These are phyloP conservation scores for Sesbania bispinosa DNA, from an alignment of 306 rosid genomes.

Conservation along the genomic window DNA sequence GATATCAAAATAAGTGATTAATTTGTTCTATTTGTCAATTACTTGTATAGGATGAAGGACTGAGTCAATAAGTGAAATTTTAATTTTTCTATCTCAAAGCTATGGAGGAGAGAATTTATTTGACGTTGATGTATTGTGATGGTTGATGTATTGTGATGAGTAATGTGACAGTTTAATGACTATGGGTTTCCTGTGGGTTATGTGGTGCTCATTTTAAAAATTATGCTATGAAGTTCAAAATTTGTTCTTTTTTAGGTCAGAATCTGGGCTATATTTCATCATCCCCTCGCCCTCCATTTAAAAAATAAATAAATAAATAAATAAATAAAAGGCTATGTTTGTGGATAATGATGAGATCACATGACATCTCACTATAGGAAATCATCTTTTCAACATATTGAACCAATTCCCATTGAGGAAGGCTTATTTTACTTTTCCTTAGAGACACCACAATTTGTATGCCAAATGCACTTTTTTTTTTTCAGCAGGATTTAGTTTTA, in stretches of 20 bases:
- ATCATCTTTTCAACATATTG: conserved; percentile 2
- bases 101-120: not conserved
- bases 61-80: not conserved
- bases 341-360: not conserved
- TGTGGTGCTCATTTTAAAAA: not conserved
- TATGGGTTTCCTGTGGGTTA: not conserved
- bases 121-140: conserved; percentile 14
- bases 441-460: too few species aligned
- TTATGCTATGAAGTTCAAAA: not conserved
- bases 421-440: not conserved
- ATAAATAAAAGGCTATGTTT: not conserved
- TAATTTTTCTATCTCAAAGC: not conserved
- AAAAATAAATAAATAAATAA: too few species aligned
- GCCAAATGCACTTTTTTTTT: not conserved
- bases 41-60: not conserved
- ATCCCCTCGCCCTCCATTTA: not conserved
- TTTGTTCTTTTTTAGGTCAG: not conserved
- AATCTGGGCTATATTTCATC: too few species aligned
- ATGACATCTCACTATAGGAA: not conserved
- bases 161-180: not conserved
- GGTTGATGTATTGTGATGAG: not conserved
- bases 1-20: not conserved
- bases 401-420: not conserved
- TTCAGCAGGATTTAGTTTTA: not conserved
- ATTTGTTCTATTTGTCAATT: not conserved